Evolutionary conservation across 2,329 filamentous ascomycete species (phyloP), one percentile per base, ranked within the genome.

Genomic region (Chrysoporthe cubensis): DNA sequence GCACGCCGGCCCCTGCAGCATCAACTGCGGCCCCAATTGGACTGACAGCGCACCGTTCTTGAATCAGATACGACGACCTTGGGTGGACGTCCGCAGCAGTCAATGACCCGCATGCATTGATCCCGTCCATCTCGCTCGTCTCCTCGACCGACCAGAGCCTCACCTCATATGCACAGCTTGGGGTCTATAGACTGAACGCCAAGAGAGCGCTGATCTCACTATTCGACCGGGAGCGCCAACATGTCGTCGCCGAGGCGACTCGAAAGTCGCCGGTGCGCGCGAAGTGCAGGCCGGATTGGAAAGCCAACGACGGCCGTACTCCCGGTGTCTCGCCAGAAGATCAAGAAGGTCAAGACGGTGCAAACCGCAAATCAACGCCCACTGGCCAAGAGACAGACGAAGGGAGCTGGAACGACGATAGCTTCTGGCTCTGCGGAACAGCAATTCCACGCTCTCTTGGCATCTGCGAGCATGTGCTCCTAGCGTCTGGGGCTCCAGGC

Each of bases 161-260:
- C 57, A 85, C 82, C 1, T 80, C 82, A 6, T 80, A 86, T 63
- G 83, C 84, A 26, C 83, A 87, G 71, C 78, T 87, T 4, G 84
- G 78, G 1, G 77, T 80, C 5, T 74, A 81, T 64, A 79, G 81
- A 16, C 75, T 85, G 4, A 76, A 79, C n/a, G 78, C 77, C 4
- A 74, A 77, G 26, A 79, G 83, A 42, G 76, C 79, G 18, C 71
- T 86, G 32, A 78, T 87, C 60, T 87, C 84, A 1, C 75, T 87
- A 21, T 86, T 87, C 69, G 84, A 85, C 70, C 75, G 74, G 4
- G 76, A 77, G 4, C 72, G 79, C 58, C 84, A 87, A 68, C 80
- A 85, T 69, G 75, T 87, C 26, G 75, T 87, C 18, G 83, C 84
- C 64, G 85, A 87, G 69, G 82, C 84, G 6, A 84, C 83, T 0